Evolutionary conservation across 2,329 filamentous ascomycete species (phyloP), one percentile per base, ranked within the genome.

Genomic region (Gremmenia infestans): DNA sequence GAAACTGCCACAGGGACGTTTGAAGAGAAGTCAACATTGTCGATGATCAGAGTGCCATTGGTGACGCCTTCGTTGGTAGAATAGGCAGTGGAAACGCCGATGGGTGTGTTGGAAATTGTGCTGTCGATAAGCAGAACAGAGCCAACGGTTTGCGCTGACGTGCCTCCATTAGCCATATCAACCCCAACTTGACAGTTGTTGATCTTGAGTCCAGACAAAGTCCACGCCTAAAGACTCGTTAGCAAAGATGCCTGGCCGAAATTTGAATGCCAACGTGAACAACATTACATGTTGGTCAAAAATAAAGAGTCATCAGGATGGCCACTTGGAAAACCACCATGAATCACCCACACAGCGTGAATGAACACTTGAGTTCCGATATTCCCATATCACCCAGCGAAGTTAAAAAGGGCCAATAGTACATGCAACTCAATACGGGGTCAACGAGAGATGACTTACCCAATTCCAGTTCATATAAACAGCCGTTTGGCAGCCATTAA

Each of bases 401-500:
- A 4, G 23, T 25, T 4, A 25, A 25, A 25, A 4, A 7, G 3
- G 23, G 3, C 23, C 23, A 25, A 25, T 25, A 5, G 23, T 25
- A 5, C 23, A 25, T 25, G 23, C 23, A 25, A 25, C 23, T 25
- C 23, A 25, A 25, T 25, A 25, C 23, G 5, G 23, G 23, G 23
- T 25, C 23, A 25, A 39, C 12, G 37, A 39, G n/a, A 5, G 15
- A 45, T 17, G 19, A 40, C 59, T 58, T 53, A 61, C 62, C 91
- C 91, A 96, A 75, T 93, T 89, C 91, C 91, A 96, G 77, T 91
- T 91, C 85, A 94, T 88, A 74, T 82, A 90, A 61, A 96, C 84
- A 59, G 88, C 91, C 2, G 89, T 95, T 68, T 89, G 81, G 76
- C 88, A 92, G 71, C 82, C 80, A 70, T 88, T 89, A 79, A 95